Conservation (phyloP, 2,329 filamentous ascomycete species). For the Teratosphaeria destructans region DNA sequence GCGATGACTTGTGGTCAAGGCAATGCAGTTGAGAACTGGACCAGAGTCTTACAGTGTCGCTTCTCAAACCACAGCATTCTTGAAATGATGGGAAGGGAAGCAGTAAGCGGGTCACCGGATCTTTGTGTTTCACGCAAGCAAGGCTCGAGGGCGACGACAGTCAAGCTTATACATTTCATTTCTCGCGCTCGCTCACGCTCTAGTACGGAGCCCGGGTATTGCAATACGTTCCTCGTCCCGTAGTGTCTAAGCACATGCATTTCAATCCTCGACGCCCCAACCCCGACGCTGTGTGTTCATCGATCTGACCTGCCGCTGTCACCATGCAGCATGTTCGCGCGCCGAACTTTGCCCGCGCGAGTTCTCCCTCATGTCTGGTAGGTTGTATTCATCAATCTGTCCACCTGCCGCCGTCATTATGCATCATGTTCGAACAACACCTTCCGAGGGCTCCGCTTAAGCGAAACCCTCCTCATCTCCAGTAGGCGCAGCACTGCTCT, state of each 20-base stretch:
- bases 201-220: neutral
- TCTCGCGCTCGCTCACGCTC: neutral
- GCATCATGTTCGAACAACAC: neutral
- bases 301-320: neutral
- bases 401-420: neutral
- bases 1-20: neutral
- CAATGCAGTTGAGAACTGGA: neutral
- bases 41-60: no score
- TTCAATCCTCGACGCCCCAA: neutral
- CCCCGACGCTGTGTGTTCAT: neutral
- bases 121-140: neutral
- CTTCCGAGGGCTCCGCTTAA: neutral
- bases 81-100: no score
- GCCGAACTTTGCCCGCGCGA: no score
- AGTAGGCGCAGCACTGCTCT: slow-evolving; percentile 7
- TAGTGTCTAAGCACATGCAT: neutral
- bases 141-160: neutral
- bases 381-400: neutral
- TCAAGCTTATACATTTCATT: neutral
- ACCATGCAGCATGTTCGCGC: neutral
- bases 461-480: slow-evolving; percentile 11
- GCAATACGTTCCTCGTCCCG: neutral
- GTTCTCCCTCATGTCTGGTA: no score
- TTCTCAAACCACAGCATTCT: no score
- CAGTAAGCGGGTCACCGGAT: neutral